Base-by-base conservation (phyloP, 768 basidiomycete genomes). In the Leccinum olivaceopallidum region DNA sequence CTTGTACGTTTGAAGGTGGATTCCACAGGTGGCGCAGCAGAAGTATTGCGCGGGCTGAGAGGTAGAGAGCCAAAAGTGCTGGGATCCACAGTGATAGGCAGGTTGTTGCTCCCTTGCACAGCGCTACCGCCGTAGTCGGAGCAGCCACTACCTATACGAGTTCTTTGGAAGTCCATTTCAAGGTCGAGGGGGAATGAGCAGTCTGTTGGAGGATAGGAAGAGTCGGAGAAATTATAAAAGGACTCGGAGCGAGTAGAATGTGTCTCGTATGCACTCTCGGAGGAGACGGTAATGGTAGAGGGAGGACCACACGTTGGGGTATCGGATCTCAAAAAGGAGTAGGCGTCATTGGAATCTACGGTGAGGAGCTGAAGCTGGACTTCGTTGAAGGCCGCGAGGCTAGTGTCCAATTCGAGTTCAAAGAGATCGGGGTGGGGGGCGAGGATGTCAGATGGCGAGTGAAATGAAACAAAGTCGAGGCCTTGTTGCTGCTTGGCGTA, bases 391-490 rank as follows among this genome's bases (percentile, higher is more conserved):
- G 82, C 85, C 67, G 84, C 84, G 68, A 90, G 83, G 76, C 79
- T 83, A 36, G 79, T 79, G 76, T 92, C 91, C 69, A 94, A 83
- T 76, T 94, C 92, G 55, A 83, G 83, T 72, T 93, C 92, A 78
- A 94, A 93, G 64, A 85, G 81, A 80, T 92, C 90, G 62, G 89
- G 88, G 70, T 88, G 84, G 49, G 90, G 89, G 56, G 88, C 89
- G 67, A 85, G 80, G 76, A 89, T 82, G 77, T 90, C 89, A 60
- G 83, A 78, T 65, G 85, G 82, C 63, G 83, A 80, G 69, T 85
- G 83, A 76, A 87, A 87, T 72, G 86, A 86, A 76, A 84, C 80
- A 79, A 88, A 87, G 75, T 85, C 84, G 73, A 84, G 78, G 75
- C 77, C 77, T 69, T 82, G 73, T 64, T 65, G 71, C 53, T 75